Conservation (phyloP, 2,329 filamentous ascomycete species). For the Neofusicoccum laricinum region DNA sequence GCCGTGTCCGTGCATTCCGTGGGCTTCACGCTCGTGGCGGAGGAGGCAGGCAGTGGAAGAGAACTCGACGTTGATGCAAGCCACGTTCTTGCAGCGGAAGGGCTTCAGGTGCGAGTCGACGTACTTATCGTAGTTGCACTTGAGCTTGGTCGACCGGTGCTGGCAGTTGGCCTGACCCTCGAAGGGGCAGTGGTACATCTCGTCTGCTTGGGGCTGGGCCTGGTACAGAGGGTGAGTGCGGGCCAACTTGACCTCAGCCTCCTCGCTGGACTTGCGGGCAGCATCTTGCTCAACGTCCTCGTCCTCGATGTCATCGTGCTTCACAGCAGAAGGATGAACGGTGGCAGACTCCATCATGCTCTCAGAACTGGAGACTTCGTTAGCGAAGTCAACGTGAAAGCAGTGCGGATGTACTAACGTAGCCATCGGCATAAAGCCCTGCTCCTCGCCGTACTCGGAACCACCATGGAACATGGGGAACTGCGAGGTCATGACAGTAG, state of each 20-base stretch:
- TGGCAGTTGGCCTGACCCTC: constrained; percentile 71
- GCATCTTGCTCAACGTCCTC: constrained; percentile 13
- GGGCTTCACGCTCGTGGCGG: constrained; percentile 91
- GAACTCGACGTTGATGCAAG: constrained; percentile 83
- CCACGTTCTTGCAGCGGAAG: constrained; percentile 84
- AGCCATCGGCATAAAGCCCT: constrained; percentile 7
- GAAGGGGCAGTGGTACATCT: constrained; percentile 91
- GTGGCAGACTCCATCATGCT: constrained; percentile 6
- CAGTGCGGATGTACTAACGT: neutral
- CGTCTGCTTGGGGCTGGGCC: constrained; percentile 64
- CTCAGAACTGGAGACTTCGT: neutral
- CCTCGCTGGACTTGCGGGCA: constrained; percentile 23
- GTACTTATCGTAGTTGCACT: constrained; percentile 99
- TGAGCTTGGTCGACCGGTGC: constrained; percentile 92
- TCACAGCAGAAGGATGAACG: neutral
- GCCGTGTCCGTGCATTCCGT: constrained; percentile 92
- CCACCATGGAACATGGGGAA: constrained; percentile 13
- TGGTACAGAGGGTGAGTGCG: constrained; percentile 67
- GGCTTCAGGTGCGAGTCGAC: constrained; percentile 96
- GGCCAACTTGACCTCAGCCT: constrained; percentile 38
- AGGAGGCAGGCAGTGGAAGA: constrained; percentile 94
- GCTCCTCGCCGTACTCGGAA: constrained; percentile 14
- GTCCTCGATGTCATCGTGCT: constrained; percentile 27
- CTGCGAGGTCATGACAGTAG: constrained; percentile 23
- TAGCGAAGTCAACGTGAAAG: neutral